Conservation (phyloP, 2,329 filamentous ascomycete species). For the Verticillium tricorpus region DNA sequence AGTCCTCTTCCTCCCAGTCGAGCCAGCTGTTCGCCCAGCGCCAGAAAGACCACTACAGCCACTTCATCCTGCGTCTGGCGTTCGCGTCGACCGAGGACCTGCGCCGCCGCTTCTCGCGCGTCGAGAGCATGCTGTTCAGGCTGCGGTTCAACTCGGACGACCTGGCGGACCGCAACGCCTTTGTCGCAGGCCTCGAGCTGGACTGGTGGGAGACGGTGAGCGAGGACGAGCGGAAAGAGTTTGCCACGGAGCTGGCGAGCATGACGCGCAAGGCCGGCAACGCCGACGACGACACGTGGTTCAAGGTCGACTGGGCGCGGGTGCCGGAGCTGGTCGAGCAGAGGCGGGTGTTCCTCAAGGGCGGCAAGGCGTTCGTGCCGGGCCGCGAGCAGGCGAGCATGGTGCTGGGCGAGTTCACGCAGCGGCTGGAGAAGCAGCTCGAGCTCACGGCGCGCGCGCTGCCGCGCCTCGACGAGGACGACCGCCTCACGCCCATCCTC, state of each 20-base stretch:
- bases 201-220: conserved; percentile 87
- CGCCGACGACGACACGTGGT: conserved; percentile 79
- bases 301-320: conserved; percentile 93
- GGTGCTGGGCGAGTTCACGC: conserved; percentile 82
- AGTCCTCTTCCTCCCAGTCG: conserved; percentile 63
- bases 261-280: conserved; percentile 34
- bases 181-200: conserved; percentile 72
- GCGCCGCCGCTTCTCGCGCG: conserved; percentile 75
- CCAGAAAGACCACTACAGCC: conserved; percentile 94
- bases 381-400: conserved; percentile 82
- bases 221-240: conserved; percentile 69
- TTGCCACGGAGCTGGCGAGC: conserved; percentile 58
- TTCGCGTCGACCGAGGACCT: conserved; percentile 91
- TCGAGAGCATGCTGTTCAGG: conserved; percentile 87
- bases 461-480: conserved; percentile 91
- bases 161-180: conserved; percentile 64
- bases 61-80: conserved; percentile 92
- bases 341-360: conserved; percentile 69
- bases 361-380: conserved; percentile 87
- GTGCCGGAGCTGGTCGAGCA: conserved; percentile 87
- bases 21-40: conserved; percentile 64
- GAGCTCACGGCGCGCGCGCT: conserved; percentile 90
- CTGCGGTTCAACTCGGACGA: conserved; percentile 78
- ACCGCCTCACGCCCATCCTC: conserved; percentile 68
- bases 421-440: conserved; percentile 72